phyloP scores from a whole-genome alignment of 1,284 basidiomycete species.

The Athelia psychrophila region DNA sequence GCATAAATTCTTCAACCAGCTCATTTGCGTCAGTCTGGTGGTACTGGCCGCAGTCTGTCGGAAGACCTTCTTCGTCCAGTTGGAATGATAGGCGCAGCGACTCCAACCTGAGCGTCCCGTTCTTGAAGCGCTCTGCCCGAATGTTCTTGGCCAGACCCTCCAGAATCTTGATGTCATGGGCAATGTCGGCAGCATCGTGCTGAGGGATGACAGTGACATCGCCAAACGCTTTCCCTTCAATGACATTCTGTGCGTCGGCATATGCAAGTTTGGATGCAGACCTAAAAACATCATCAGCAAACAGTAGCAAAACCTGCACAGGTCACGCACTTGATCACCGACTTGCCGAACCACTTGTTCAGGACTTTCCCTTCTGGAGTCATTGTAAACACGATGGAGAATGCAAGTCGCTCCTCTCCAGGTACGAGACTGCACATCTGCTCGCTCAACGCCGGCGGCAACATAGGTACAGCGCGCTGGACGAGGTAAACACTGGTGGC shows the following conservation, averaged over 20 bases:
- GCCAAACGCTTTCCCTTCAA: slow-evolving; percentile 70
- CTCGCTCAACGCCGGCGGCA: slow-evolving; percentile 89
- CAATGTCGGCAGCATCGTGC: slow-evolving; percentile 61
- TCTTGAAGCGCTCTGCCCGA: slow-evolving; percentile 73
- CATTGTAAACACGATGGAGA: slow-evolving; percentile 87
- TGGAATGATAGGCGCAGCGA: slow-evolving; percentile 76
- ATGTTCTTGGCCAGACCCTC: slow-evolving; percentile 73
- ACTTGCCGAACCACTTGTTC: slow-evolving; percentile 91
- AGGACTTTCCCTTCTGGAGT: slow-evolving; percentile 79
- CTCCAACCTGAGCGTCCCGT: slow-evolving; percentile 77
- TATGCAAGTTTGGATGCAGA: slow-evolving; percentile 89
- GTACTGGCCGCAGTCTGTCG: slow-evolving; percentile 75
- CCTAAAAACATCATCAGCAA: slow-evolving; percentile 35
- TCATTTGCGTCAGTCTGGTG: slow-evolving; percentile 72
- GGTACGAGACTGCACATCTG: slow-evolving; percentile 91
- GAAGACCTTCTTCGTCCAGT: slow-evolving; percentile 82
- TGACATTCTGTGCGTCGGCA: slow-evolving; percentile 74
- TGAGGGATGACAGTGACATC: slow-evolving; percentile 52
- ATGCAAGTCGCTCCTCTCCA: slow-evolving; percentile 85
- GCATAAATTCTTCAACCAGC: slow-evolving; percentile 96
- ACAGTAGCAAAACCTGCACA: neutral
- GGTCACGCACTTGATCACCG: slow-evolving; percentile 76
- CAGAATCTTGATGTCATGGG: slow-evolving; percentile 75
- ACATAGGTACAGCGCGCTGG: slow-evolving; percentile 94
- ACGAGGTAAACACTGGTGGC: slow-evolving; percentile 97